Base-by-base conservation (phyloP, 805 yeast genomes). In the Scheffersomyces coipomensis region DNA sequence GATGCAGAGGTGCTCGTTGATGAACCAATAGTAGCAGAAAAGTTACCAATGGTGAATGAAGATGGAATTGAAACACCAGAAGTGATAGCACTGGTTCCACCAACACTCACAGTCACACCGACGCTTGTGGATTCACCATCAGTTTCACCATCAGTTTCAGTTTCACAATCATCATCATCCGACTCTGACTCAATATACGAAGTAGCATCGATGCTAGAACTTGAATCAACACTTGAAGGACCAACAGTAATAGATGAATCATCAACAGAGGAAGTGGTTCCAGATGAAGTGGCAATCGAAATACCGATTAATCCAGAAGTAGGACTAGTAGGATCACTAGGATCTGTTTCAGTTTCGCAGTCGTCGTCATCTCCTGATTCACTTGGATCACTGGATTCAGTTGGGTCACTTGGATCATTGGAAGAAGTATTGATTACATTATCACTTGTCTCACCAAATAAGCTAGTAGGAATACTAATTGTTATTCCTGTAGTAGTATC, bases 341-440 rank as follows among this genome's bases (percentile, higher is more conserved):
- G 22, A 17, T 30, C 33, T 10, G 37, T 33, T 6, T 39, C 41
- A 15, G 43, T 40, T 19, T 40, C 47, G 32, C 43, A 40, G 27
- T 42, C 45, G 6, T 33, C 42, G 9, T 43, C 50, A 18, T 46
- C 48, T 21, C 38, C 42, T 18, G 43, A 47, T 15, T 30, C 35
- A 13, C 33, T 13, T n/a, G 35, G 23, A 25, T 15, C 11, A 9
- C 24, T 19, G 17, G 44, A 29, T 18, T 19, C 11, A 17, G 40
- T 23, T 4, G 33, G n/a, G 16, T 17, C 27, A 12, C 32, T 27
- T 7, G 38, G n/a, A 29, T 33, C 30, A 29, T 19, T 17, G 15
- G 37, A 33, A 13, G 39, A 26, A 5, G 18, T 23, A 25, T 19
- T 34, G 30, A 23, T 13, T 10, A 9, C 18, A 16, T 18, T 18